These are phyloP conservation scores for Chrysosphaeria jannelii DNA, from an alignment of 2,329 filamentous ascomycete genomes.

Conservation along the genomic window DNA sequence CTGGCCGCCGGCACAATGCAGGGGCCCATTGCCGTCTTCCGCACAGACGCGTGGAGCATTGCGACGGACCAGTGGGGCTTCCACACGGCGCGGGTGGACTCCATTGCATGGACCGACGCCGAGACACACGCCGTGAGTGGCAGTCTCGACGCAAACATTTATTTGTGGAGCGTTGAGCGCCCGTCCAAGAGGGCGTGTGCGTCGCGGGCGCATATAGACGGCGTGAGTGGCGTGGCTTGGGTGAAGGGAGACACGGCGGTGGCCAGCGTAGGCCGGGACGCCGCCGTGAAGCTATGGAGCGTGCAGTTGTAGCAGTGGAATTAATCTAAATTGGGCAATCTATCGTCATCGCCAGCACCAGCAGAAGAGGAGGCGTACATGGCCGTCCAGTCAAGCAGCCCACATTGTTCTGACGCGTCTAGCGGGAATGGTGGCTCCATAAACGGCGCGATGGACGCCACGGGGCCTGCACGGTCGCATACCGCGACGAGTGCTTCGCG, in stretches of 20 bases:
- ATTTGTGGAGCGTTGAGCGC: constrained; percentile 64
- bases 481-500: too few relatives aligned
- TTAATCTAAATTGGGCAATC: neutral
- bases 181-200: constrained; percentile 65
- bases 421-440: constrained; percentile 7
- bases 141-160: constrained; percentile 69
- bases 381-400: constrained; percentile 9
- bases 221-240: constrained; percentile 66
- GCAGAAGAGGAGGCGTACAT: too few relatives aligned
- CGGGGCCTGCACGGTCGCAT: constrained; percentile 4
- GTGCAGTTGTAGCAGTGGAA: constrained; percentile 22
- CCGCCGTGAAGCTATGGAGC: constrained; percentile 69
- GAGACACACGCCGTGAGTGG: constrained; percentile 61
- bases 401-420: constrained; percentile 6
- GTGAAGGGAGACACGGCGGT: constrained; percentile 33
- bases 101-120: constrained; percentile 44
- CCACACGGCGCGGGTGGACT: constrained; percentile 25
- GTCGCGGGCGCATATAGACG: constrained; percentile 81
- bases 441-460: constrained; percentile 6
- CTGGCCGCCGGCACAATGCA: constrained; percentile 59
- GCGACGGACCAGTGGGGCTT: constrained; percentile 45
- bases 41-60: constrained; percentile 27
- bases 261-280: constrained; percentile 61
- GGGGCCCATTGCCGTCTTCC: constrained; percentile 70
- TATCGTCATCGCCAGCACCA: too few relatives aligned